Evolutionary conservation across 257 asterid genomes (phyloP).

Genomic region (Rubia yunnanensis): DNA sequence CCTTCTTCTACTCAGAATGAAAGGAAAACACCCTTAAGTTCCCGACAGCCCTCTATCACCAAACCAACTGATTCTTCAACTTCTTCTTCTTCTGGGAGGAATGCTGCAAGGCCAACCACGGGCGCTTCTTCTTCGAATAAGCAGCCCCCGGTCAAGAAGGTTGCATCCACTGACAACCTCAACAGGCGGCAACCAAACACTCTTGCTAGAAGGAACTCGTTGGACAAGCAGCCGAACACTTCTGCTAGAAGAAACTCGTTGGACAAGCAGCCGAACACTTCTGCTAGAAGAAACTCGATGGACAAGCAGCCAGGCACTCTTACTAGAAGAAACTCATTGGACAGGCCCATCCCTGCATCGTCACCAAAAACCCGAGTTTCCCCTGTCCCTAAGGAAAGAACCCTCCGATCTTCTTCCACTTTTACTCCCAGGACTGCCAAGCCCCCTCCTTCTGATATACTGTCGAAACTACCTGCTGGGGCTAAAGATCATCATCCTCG

Average conservation of each 20-base stretch:
- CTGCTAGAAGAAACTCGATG: slow-evolving; percentile 27
- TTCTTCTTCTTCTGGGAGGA: slow-evolving; percentile 17
- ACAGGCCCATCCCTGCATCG: slow-evolving; percentile 42
- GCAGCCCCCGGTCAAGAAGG: slow-evolving; percentile 19
- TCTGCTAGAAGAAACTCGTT: slow-evolving; percentile 39
- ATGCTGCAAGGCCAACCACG: slow-evolving; percentile 40
- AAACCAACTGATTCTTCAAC: slow-evolving; percentile 17
- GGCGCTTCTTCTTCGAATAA: slow-evolving; percentile 1
- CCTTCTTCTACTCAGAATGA: slow-evolving; percentile 29
- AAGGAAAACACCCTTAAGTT: slow-evolving; percentile 20
- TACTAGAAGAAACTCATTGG: slow-evolving; percentile 53
- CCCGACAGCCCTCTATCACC: slow-evolving; percentile 19
- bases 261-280: not conserved
- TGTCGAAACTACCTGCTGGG: slow-evolving; percentile 7
- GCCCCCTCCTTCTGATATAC: slow-evolving; percentile 24
- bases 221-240: slow-evolving; percentile 1
- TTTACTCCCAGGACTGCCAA: slow-evolving; percentile 23
- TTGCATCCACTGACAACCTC: slow-evolving; percentile 10
- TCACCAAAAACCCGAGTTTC: slow-evolving; percentile 34
- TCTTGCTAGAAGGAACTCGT: slow-evolving; percentile 40
- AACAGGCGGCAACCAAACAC: slow-evolving; percentile 12
- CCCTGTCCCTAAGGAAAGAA: slow-evolving; percentile 25
- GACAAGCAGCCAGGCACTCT: too few species aligned
- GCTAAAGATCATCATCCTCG: slow-evolving; percentile 20
- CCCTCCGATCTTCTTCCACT: slow-evolving; percentile 34